phyloP scores from a whole-genome alignment of 2,329 filamentous ascomycete species.

The Fusarium transvaalense region DNA sequence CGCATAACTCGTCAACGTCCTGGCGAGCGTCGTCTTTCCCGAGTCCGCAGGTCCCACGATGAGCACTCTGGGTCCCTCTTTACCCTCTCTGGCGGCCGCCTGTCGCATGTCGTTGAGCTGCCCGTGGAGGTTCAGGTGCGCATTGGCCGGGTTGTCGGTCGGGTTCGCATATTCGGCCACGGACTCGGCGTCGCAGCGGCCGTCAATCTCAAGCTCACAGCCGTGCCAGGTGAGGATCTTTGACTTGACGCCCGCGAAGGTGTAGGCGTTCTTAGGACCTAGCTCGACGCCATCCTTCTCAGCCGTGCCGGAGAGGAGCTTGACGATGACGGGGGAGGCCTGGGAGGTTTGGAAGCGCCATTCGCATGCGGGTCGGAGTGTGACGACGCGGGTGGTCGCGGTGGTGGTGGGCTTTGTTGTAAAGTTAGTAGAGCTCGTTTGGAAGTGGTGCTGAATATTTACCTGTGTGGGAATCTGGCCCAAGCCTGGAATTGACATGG shows the following conservation, averaged over 20 bases:
- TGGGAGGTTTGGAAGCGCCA: slow-evolving; percentile 81
- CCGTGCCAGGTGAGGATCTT: slow-evolving; percentile 95
- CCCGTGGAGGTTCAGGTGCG: slow-evolving; percentile 88
- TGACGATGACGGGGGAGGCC: slow-evolving; percentile 58
- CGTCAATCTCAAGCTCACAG: slow-evolving; percentile 83
- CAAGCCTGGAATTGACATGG: slow-evolving; percentile 80
- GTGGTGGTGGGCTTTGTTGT: slow-evolving; percentile 53
- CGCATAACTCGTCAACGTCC: slow-evolving; percentile 83
- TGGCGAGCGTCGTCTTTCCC: slow-evolving; percentile 86
- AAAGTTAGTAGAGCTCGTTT: slow-evolving; percentile 7
- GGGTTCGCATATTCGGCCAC: slow-evolving; percentile 74
- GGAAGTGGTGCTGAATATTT: slow-evolving; percentile 36
- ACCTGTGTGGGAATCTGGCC: slow-evolving; percentile 75
- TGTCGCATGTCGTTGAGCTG: slow-evolving; percentile 81
- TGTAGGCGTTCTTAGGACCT: slow-evolving; percentile 82
- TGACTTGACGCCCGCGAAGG: slow-evolving; percentile 83
- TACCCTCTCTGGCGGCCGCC: slow-evolving; percentile 62
- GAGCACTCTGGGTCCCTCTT: slow-evolving; percentile 82
- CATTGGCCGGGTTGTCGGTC: slow-evolving; percentile 84
- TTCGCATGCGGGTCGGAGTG: slow-evolving; percentile 75
- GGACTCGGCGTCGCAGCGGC: slow-evolving; percentile 65
- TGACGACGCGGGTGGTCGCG: slow-evolving; percentile 60
- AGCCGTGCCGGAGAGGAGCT: slow-evolving; percentile 84
- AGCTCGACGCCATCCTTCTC: slow-evolving; percentile 97
- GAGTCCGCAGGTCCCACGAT: slow-evolving; percentile 81